These are phyloP conservation scores for Candida anglica DNA, from an alignment of 805 yeast species.

Conservation along the genomic window DNA sequence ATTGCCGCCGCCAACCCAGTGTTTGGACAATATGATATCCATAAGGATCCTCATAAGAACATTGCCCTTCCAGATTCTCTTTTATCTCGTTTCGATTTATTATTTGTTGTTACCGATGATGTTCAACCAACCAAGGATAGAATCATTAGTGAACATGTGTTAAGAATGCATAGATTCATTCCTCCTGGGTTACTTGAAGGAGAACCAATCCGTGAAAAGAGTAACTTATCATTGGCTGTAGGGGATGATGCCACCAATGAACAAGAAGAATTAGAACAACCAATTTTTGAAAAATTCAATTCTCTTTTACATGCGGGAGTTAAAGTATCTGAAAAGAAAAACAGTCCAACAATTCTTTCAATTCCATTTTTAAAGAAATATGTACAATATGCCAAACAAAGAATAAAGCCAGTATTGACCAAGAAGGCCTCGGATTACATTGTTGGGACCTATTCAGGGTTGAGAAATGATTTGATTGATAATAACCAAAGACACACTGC, in stretches of 20 bases:
- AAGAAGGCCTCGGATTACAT: constrained; percentile 75
- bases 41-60: constrained; percentile 93
- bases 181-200: constrained; percentile 91
- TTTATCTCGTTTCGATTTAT: constrained; percentile 91
- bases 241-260: constrained; percentile 56
- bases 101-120: constrained; percentile 95
- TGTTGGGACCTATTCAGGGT: constrained; percentile 71
- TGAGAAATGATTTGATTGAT: constrained; percentile 69
- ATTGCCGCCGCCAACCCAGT: constrained; percentile 98
- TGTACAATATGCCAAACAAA: constrained; percentile 87
- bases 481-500: constrained; percentile 74
- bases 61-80: constrained; percentile 96
- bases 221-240: constrained; percentile 69
- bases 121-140: constrained; percentile 82
- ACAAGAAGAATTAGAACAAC: constrained; percentile 45
- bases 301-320: constrained; percentile 83
- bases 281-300: constrained; percentile 81
- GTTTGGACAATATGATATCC: constrained; percentile 93
- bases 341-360: constrained; percentile 43
- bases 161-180: constrained; percentile 86
- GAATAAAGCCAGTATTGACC: constrained; percentile 77
- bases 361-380: constrained; percentile 88
- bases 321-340: constrained; percentile 15
- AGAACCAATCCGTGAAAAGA: constrained; percentile 82
- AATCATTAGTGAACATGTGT: constrained; percentile 86